phyloP scores from a whole-genome alignment of 2,329 filamentous ascomycete genomes.

The Thyridium curvatum region DNA sequence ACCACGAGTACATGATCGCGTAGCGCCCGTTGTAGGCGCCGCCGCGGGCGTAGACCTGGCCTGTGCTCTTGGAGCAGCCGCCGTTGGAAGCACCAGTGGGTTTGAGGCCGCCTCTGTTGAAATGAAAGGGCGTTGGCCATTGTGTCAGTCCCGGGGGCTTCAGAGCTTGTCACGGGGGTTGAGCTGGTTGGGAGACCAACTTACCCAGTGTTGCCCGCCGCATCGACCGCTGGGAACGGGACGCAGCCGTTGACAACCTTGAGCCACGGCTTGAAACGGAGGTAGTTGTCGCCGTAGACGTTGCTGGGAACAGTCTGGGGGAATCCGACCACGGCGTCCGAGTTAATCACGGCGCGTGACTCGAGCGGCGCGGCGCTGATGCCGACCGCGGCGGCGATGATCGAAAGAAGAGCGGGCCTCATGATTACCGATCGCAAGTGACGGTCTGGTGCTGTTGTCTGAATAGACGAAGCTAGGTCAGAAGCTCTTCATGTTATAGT shows the following conservation, averaged over 20 bases:
- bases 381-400: too few species aligned
- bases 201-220: conserved; percentile 5
- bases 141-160: too few species aligned
- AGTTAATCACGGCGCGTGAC: too few species aligned
- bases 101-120: conserved; percentile 22
- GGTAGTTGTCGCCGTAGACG: conserved; percentile 8
- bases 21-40: conserved; percentile 14
- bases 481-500: too few species aligned
- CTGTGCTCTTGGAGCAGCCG: conserved; percentile 12
- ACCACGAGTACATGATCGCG: conserved; percentile 34
- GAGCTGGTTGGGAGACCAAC: conserved; percentile 1
- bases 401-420: too few species aligned
- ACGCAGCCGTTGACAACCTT: conserved; percentile 17
- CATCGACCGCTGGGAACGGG: conserved; percentile 13
- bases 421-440: too few species aligned
- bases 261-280: conserved; percentile 12
- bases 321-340: neutral
- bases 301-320: conserved; percentile 14
- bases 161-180: neutral
- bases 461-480: too few species aligned
- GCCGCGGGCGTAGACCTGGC: conserved; percentile 27
- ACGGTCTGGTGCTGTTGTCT: too few species aligned
- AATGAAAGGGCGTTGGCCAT: too few species aligned
- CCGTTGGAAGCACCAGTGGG: conserved; percentile 17
- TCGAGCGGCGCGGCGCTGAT: too few species aligned